Evolutionary conservation across 805 yeast species (phyloP).

Genomic region (Candida arabinofermentans): DNA sequence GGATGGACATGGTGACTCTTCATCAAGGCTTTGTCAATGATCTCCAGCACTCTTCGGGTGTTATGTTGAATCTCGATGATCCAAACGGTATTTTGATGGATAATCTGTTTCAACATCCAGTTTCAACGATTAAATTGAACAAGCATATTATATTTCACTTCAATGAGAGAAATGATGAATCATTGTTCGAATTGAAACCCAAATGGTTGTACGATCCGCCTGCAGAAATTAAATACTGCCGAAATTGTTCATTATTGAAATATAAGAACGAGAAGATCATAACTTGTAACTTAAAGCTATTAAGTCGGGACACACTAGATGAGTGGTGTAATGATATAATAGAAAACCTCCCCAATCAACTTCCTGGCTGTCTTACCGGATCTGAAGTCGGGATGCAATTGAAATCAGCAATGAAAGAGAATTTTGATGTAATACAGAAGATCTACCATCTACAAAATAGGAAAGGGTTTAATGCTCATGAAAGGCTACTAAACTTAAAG

Average conservation of each 20-base stretch:
- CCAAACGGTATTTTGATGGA: slow-evolving; percentile 25
- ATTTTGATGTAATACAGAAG: slow-evolving; percentile 11
- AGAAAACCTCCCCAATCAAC: slow-evolving; percentile 3
- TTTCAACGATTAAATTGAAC: slow-evolving; percentile 12
- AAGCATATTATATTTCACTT: slow-evolving; percentile 26
- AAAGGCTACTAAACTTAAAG: slow-evolving; percentile 24
- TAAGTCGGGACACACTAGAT: slow-evolving; percentile 29
- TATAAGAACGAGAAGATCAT: slow-evolving; percentile 30
- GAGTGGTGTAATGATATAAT: slow-evolving; percentile 33
- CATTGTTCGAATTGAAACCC: slow-evolving; percentile 44
- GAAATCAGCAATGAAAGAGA: slow-evolving; percentile 3
- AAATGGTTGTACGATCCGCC: slow-evolving; percentile 46
- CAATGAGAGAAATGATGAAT: not conserved
- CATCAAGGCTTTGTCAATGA: not conserved
- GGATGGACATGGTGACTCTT: slow-evolving; percentile 12
- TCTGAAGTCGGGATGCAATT: not conserved
- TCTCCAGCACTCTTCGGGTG: not conserved
- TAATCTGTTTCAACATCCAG: slow-evolving; percentile 14
- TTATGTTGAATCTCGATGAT: slow-evolving; percentile 14
- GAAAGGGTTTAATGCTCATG: slow-evolving; percentile 29
- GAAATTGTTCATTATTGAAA: slow-evolving; percentile 42
- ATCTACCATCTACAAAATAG: slow-evolving; percentile 33
- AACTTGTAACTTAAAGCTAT: slow-evolving; percentile 39
- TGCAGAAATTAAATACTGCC: slow-evolving; percentile 30
- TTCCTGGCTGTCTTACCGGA: not conserved